A percentile compares a stretch with the other conserved stretches of the same genome.
Evolutionary conservation across 2,329 filamentous ascomycete genomes (phyloP).

Genomic region (Cryphonectria radicalis): DNA sequence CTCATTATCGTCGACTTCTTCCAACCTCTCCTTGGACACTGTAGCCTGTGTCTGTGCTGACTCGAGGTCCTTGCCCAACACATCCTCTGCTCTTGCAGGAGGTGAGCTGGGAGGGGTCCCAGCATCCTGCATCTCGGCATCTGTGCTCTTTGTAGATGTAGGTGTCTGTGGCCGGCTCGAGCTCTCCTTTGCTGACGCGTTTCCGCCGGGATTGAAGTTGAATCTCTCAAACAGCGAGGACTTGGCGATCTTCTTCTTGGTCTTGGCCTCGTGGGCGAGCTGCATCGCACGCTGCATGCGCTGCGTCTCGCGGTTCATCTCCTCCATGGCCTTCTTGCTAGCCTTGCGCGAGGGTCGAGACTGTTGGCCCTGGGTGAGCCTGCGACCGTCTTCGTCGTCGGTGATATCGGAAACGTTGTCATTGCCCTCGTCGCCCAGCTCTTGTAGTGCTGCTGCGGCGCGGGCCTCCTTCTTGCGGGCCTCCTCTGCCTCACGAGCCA

Average conservation of each 20-base stretch:
- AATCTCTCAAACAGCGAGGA: slow-evolving; percentile 82
- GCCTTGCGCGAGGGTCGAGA: slow-evolving; percentile 78
- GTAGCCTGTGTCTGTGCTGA: slow-evolving; percentile 12
- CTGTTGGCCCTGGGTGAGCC: slow-evolving; percentile 70
- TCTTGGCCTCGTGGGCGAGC: slow-evolving; percentile 85
- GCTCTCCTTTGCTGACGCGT: slow-evolving; percentile 42
- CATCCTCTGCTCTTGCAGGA: slow-evolving; percentile 43
- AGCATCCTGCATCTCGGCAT: slow-evolving; percentile 54
- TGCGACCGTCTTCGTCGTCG: slow-evolving; percentile 66
- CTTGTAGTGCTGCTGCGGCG: slow-evolving; percentile 45
- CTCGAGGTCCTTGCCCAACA: slow-evolving; percentile 23
- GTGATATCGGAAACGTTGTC: slow-evolving; percentile 58
- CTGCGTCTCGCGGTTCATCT: slow-evolving; percentile 95
- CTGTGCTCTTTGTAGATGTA: slow-evolving; percentile 48
- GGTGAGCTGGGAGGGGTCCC: slow-evolving; percentile 77
- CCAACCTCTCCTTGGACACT: slow-evolving; percentile 13
- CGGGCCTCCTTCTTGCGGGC: slow-evolving; percentile 53
- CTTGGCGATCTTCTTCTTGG: slow-evolving; percentile 88
- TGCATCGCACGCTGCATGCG: slow-evolving; percentile 89
- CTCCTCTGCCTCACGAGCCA: slow-evolving; percentile 66
- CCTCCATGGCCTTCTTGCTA: slow-evolving; percentile 91
- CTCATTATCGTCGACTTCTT: slow-evolving; percentile 26
- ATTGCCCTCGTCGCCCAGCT: slow-evolving; percentile 47
- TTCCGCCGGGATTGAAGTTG: slow-evolving; percentile 64
- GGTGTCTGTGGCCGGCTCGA: slow-evolving; percentile 61